Evolutionary conservation across 169 alveolate species (phyloP), one percentile per base, ranked within the genome.

Genomic region (Plasmodium reichenowi): DNA sequence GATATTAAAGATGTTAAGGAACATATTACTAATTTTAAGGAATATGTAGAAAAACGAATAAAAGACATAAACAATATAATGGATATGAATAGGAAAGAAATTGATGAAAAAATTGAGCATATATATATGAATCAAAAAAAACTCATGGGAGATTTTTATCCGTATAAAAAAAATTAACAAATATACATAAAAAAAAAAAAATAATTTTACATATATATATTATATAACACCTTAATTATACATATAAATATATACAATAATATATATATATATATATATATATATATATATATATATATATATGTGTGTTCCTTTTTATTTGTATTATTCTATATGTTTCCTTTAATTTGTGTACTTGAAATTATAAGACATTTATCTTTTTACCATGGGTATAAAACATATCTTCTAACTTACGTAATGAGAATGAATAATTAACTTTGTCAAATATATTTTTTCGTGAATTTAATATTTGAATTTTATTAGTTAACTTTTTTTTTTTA

Each of bases 351-450:
- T n/a, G 38, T 29, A 45, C 24, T 10, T 12, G 32, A 2, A 68
- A 68, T 58, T 60, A 83, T 47, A 83, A 68, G 38, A 83, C 91
- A 29, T 83, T 83, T 13, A 83, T 83, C 70, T 83, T 83, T 68
- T 72, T 83, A 20, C 73, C 52, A 66, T 83, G 91, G n/a, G 24
- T 62, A 54, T 83, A 68, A 29, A 83, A 83, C 91, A 83, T 83
- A 50, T 83, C 72, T 24, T 83, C 83, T 43, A 83, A 63, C 38
- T 83, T 83, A 48, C 70, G 43, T 13, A 68, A 47, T 1, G 91
- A 54, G 56, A 83, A 83, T 20, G 91, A 83, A 50, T 68, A 83
- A 60, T 83, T 83, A 62, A 83, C 72, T 43, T 24, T 83, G 52
- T 83, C 91, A 17, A 68, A 68, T 43, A 72, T 10, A 43, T 83